Conservation (phyloP, 306 rosid genomes). For the Prunus fruticosa region DNA sequence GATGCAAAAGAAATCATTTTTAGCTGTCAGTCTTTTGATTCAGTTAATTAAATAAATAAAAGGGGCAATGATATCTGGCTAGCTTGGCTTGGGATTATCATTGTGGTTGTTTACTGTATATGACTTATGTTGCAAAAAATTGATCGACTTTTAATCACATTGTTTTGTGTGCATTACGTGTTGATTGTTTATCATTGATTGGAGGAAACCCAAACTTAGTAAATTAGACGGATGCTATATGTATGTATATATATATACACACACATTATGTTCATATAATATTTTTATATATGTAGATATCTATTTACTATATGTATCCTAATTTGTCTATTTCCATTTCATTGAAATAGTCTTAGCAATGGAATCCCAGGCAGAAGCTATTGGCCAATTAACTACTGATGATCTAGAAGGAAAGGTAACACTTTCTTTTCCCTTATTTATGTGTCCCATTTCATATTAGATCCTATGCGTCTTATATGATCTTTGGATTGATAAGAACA, state of each 20-base stretch:
- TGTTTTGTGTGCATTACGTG: background rate
- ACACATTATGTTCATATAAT: background rate
- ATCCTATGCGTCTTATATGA: background rate
- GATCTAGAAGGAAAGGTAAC: conserved; percentile 92
- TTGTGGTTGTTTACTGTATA: background rate
- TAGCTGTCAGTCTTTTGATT: background rate
- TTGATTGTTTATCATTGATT: background rate
- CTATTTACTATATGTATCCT: background rate
- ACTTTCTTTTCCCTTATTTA: conserved; percentile 1
- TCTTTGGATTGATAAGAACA: background rate
- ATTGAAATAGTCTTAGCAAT: conserved; percentile 68
- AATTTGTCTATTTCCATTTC: conserved; percentile 18
- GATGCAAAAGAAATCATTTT: background rate
- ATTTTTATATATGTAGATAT: background rate
- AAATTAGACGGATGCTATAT: background rate
- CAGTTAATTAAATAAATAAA: background rate
- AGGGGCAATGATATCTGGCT: background rate
- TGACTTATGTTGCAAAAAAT: background rate
- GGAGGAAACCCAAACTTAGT: background rate
- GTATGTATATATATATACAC: background rate
- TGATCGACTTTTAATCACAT: background rate
- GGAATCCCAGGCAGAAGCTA: conserved; percentile 99
- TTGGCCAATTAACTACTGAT: conserved; percentile 83
- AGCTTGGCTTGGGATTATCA: background rate
- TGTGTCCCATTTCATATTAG: background rate